These are phyloP conservation scores for Thuidium tamariscinum DNA, from an alignment of 225 moss, liverwort and hornwort species.

Conservation along the genomic window DNA sequence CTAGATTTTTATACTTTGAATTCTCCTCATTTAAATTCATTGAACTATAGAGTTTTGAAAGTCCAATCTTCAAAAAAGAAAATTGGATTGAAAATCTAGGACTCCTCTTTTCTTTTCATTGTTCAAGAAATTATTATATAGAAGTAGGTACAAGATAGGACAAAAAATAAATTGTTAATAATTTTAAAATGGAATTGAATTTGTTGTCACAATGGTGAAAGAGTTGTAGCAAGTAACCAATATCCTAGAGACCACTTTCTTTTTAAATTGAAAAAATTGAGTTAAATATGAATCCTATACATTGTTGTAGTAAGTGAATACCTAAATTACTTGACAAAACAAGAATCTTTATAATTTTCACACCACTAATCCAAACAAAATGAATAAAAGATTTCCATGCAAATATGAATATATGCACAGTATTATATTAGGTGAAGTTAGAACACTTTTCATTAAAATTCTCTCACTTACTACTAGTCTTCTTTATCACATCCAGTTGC, in stretches of 20 bases:
- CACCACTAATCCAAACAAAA: neutral
- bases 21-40: neutral
- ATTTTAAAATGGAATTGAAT: neutral
- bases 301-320: neutral
- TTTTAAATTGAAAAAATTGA: accelerated
- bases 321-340: accelerated
- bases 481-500: neutral
- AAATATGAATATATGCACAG: neutral
- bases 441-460: no score
- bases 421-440: no score
- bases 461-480: neutral
- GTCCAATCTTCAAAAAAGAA: neutral
- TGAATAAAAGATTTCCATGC: neutral
- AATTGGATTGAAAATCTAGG: neutral
- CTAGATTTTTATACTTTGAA: neutral
- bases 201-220: neutral
- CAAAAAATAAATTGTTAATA: no score
- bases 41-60: neutral
- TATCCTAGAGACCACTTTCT: accelerated
- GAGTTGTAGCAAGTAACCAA: neutral
- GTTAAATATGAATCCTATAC: no score
- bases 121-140: neutral
- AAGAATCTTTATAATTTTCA: neutral
- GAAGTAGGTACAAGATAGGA: neutral
- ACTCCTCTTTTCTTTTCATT: neutral